phyloP scores from a whole-genome alignment of 345 rosid genomes.

The Pugionium dolabratum region DNA sequence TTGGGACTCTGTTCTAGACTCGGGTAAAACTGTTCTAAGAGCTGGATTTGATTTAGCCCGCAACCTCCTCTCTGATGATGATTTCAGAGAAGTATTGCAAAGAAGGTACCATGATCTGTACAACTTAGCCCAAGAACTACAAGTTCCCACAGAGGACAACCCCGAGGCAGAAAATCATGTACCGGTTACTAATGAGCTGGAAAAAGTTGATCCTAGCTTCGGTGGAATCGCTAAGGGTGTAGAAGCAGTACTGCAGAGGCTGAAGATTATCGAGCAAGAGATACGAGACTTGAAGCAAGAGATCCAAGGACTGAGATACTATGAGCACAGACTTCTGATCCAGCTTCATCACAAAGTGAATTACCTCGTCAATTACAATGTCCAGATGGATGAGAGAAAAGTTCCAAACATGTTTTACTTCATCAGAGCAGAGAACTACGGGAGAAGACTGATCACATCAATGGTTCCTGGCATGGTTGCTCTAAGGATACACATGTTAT shows the following conservation, averaged over 20 bases:
- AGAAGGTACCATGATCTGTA: constrained; percentile 75
- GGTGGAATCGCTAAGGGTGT: constrained; percentile 92
- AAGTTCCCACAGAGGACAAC: constrained; percentile 50
- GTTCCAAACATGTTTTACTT: constrained; percentile 91
- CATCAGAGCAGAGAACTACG: constrained; percentile 76
- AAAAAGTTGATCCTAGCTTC: constrained; percentile 73
- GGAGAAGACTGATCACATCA: constrained; percentile 76
- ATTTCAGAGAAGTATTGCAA: constrained; percentile 88
- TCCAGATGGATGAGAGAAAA: constrained; percentile 82
- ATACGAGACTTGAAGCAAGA: constrained; percentile 92
- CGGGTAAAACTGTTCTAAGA: constrained; percentile 59
- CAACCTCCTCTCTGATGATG: constrained; percentile 90
- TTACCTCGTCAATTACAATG: constrained; percentile 84
- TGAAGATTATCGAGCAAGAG: constrained; percentile 93
- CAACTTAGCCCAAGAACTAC: constrained; percentile 84
- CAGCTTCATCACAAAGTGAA: constrained; percentile 91
- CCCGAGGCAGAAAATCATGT: constrained; percentile 46
- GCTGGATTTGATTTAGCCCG: constrained; percentile 88
- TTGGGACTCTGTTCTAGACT: constrained; percentile 69
- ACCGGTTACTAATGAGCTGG: constrained; percentile 55
- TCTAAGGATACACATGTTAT: constrained; percentile 83
- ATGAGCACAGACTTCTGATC: constrained; percentile 79
- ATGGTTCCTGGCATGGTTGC: constrained; percentile 83
- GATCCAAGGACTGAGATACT: constrained; percentile 91
- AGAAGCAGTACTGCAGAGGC: constrained; percentile 78